Evolutionary conservation across 352 stramenopile genomes (phyloP), one percentile per base, ranked within the genome.

Genomic region (Phytophthora idaei): DNA sequence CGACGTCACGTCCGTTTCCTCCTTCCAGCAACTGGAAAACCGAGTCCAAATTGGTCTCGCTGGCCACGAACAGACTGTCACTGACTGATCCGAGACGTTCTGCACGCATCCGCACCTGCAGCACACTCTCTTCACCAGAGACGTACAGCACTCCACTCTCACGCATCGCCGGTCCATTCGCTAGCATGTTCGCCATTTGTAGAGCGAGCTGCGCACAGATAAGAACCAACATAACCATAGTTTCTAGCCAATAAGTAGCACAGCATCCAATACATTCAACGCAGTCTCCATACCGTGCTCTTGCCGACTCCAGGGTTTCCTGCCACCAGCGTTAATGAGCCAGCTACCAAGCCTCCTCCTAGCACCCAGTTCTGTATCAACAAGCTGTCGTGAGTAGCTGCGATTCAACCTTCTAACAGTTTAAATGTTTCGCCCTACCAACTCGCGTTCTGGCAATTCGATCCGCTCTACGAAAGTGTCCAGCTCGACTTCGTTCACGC

Each of bases 41-140:
- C 8, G 71, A 69, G 60, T 97, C 87, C 17, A 96, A 74, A 63
- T 94, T 94, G 32, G 86, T 94, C 74, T 97, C 87, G 42, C 83
- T 95, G 4, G 82, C 85, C 27, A 96, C 88, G 49, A 87, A 94
- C 21, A 96, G 69, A 51, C 76, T 74, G 51, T 90, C 66, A 53
- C 74, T 80, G 3, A 90, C 54, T 0, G 90, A 81, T 14, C 82
- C 90, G 28, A 98, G 83, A 1, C 97, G 79, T 48, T 96, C 76
- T 3, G 95, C 96, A 42, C 97, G 80, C 69, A 97, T 92, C 48
- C 96, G 97, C 61, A 99, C 92, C 75, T 99, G 97, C 36, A 93
- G 73, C n/a, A 93, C 78, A 61, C 94, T 99, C 69, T 99, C 97
- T 80, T 99, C 97, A 21, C 97, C 97, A 2, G 95, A 98, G 4